Conservation (phyloP, 768 basidiomycete genomes). For the Tulasnella sp. region DNA sequence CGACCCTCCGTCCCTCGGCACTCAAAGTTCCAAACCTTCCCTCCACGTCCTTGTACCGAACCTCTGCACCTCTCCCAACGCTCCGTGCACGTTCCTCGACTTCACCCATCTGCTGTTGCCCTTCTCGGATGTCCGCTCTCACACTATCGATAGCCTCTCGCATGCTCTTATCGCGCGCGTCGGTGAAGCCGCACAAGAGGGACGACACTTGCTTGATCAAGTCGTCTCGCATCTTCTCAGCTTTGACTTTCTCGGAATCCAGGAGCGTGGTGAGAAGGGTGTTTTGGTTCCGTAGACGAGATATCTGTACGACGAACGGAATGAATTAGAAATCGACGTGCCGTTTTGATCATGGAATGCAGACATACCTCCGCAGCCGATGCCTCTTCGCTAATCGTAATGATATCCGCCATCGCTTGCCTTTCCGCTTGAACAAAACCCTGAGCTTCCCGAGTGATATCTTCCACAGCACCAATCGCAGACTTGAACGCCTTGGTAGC, state of each 20-base stretch:
- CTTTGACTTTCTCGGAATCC: constrained; percentile 51
- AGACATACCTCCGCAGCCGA: constrained; percentile 20
- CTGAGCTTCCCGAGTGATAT: constrained; percentile 44
- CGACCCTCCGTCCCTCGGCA: constrained; percentile 40
- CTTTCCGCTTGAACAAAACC: constrained; percentile 46
- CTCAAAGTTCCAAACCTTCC: constrained; percentile 30
- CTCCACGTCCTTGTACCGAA: constrained; percentile 31
- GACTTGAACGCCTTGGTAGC: constrained; percentile 36
- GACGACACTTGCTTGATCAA: constrained; percentile 63
- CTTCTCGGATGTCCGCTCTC: constrained; percentile 43
- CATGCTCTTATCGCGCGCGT: constrained; percentile 54
- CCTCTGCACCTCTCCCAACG: constrained; percentile 15
- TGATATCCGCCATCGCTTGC: constrained; percentile 34
- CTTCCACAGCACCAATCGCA: constrained; percentile 49
- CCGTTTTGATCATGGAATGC: background rate
- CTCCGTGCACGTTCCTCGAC: constrained; percentile 2
- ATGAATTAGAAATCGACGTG: constrained; percentile 32
- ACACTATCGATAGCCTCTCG: constrained; percentile 44
- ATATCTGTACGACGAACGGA: constrained; percentile 26
- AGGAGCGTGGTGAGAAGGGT: constrained; percentile 46
- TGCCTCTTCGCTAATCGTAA: constrained; percentile 15
- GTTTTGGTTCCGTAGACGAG: constrained; percentile 61
- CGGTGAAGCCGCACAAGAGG: constrained; percentile 58
- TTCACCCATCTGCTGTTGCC: constrained; percentile 35
- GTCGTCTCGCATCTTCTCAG: constrained; percentile 58